phyloP scores from a whole-genome alignment of 2,329 filamentous ascomycete species.

The Pseudogymnoascus sp. region DNA sequence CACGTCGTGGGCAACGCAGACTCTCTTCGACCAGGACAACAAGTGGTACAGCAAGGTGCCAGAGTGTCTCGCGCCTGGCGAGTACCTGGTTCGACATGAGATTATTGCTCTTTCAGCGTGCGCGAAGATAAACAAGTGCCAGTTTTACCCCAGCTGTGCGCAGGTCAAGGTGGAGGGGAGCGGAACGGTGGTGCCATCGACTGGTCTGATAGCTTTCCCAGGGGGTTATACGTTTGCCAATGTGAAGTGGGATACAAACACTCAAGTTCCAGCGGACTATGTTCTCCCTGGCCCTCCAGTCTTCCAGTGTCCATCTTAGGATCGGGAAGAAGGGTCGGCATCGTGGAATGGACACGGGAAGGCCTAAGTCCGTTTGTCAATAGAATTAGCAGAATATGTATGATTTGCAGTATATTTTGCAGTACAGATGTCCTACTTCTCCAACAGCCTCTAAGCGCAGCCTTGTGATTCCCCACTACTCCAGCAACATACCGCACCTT shows the following conservation, averaged over 20 bases:
- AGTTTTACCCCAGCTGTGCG: conserved; percentile 12
- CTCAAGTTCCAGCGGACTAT: not conserved
- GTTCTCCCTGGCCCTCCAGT: not conserved
- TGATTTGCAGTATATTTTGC: not conserved
- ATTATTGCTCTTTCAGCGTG: conserved; percentile 10
- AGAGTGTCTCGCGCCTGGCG: conserved; percentile 11
- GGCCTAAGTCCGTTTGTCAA: not conserved
- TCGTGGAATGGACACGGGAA: not conserved
- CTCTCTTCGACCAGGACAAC: conserved; percentile 6
- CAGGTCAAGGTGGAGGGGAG: conserved; percentile 10
- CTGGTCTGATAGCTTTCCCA: conserved; percentile 9
- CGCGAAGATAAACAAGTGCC: conserved; percentile 8
- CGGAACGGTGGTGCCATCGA: not conserved
- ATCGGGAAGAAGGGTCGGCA: not conserved
- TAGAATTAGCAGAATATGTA: not conserved
- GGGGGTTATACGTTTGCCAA: conserved; percentile 7
- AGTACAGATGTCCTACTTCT: not conserved
- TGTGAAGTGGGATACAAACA: not conserved
- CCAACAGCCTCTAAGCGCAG: not conserved
- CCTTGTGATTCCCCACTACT: not conserved
- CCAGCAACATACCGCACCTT: not conserved
- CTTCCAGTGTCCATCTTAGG: not conserved
- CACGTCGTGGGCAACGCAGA: conserved; percentile 10
- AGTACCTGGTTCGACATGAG: conserved; percentile 13
- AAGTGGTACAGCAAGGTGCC: conserved; percentile 11